Evolutionary conservation across 208 protist species (phyloP), one percentile per base, ranked within the genome.

Genomic region (Leishmania major): DNA sequence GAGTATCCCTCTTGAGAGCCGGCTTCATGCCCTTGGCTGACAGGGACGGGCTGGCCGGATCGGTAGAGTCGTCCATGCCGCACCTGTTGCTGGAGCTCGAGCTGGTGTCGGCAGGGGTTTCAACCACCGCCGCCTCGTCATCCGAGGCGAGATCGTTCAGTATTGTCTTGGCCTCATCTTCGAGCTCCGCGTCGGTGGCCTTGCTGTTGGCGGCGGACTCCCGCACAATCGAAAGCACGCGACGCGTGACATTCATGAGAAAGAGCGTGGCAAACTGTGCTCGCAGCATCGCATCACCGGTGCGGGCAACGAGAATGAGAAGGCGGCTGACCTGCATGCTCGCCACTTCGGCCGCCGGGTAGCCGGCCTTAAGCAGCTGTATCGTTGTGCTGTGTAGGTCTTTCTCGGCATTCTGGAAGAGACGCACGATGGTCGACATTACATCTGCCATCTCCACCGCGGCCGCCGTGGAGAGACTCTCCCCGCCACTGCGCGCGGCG

Each of bases 181-280:
- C 92, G 43, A 96, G 75, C 79, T 92, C 89, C 49, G 64, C 67
- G 45, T 82, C 82, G 19, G 79, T 91, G 28, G 85, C 90, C 74
- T 60, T 84, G 74, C 80, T 92, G 47, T 84, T 84, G 43, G 85
- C 86, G 11, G 94, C 92, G 55, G 88, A 87, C 79, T 91, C 87
- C 40, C 93, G 92, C 67, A 97, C 83, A 45, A 96, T 94, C 2
- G 92, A 91, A 22, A 97, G 80, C n/a, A 97, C 89, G 25, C 94
- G 90, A 0, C 94, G 92, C 19, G 92, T 94, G n/a, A 96, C 91
- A 79, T 97, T 97, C 84, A 90, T 95, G 10, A 97, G 88, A 72
- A 97, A 87, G 28, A 97, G 86, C 70, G 88, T 92, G 51, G 80
- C 78, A 76, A 95, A 94, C 84, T 94, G 92, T 25, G 92, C 85